Evolutionary conservation across 1,139 yeast species (phyloP), one percentile per base, ranked within the genome.

Genomic region (Saccharomyces uvarum): DNA sequence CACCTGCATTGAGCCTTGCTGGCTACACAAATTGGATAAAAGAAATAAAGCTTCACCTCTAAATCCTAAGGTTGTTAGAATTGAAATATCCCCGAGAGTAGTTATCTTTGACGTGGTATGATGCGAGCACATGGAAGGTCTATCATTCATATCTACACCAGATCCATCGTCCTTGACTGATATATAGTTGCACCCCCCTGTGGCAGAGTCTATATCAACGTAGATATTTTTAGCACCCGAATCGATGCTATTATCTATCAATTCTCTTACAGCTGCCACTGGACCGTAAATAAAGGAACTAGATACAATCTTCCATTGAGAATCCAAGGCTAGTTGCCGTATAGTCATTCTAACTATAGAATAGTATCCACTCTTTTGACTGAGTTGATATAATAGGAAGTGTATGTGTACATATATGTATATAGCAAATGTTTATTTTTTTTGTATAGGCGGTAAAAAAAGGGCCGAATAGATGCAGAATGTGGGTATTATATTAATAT

Each of bases 1-100:
- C 1, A 77, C 61, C 41, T 65, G 66, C 61, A 78, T 54, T 0
- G 64, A 59, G 3, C 71, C 70, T 26, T 61, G 58, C 13, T 54
- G 63, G 48, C 57, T 65, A 52, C 74, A 74, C 24, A 82, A 64
- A 55, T 76, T 79, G 16, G 83, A 75, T 29, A 87, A 73, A 26
- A 81, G 75, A 56, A 80, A 78, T 41, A 88, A 69, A 0, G 93
- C 88, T 65, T 84, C 87, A 7, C 96, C 95, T 57, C 88, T 73
- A 61, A 82, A 86, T 0, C 95, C 93, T 61, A 81, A 76, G 0
- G 87, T 78, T 0, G 65, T 54, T 2, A 79, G 65, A 0, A 62
- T 53, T 2, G 61, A 59, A 26, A 83, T 63, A 49, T 82, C 85
- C 1, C 73, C 75, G 48, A 75, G 67, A 0, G 61, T 58, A 0